Base-by-base conservation (phyloP, 2,329 filamentous ascomycete genomes). In the Pestalotiopsis sp. region DNA sequence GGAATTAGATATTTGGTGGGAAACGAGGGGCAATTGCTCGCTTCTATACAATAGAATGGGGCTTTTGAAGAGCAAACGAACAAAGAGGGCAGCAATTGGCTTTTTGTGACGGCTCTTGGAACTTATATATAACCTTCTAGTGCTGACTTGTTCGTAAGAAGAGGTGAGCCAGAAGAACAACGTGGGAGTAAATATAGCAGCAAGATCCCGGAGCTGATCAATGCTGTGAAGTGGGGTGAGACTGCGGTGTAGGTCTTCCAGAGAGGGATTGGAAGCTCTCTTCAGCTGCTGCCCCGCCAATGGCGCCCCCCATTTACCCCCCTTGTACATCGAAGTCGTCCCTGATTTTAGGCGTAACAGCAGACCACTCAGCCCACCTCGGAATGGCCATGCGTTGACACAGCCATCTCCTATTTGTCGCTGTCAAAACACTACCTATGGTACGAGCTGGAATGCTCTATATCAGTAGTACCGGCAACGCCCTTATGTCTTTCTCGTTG, bases 401-500 rank as follows among this genome's bases (percentile, higher is more conserved):
- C 65, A 62, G 65, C 65, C 65, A 62, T 58, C 57, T 67, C 65
- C 65, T 67, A 67, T 67, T 62, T 63, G 65, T 39, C 58, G 39
- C 38, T 31, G 52, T 27, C 7, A 17, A 17, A 1, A 52, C 45
- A 52, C 20, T 52, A 25, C 25, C 25, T 25, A 36, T 23, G 14
- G 45, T 36, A n/a, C 45, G 20, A 52, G 14, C 17, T 9, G 17
- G 45, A 59, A 36, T 59, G 27, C 27, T 59, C 23, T n/a, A 20
- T 52, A 17, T 23, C 45, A 52, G 45, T 52, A 52, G 45, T 52
- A 52, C 45, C 7, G 20, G 45, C 45, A 52, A 23, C 45, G 17
- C 7, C 11, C 20, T 3, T 59, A 59, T 13, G 25, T 36, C 31
- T 36, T 36, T 9, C 31, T 36, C 31, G 31, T 36, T 36, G 31